These are phyloP conservation scores for Medicago lupulina DNA, from an alignment of 306 rosid genomes.

Conservation along the genomic window DNA sequence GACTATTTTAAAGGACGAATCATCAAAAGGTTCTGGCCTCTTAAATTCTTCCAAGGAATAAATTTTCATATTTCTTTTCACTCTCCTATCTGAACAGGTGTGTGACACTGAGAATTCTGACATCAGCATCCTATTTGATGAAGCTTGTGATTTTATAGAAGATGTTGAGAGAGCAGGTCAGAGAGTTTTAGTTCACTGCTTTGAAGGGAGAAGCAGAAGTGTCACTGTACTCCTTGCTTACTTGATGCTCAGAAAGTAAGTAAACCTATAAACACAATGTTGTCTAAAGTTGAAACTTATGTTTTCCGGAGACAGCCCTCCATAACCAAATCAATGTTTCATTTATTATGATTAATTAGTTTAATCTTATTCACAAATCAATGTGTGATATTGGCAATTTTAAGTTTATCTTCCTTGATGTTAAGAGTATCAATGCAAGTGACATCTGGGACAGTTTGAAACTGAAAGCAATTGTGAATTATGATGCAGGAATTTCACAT, in stretches of 20 bases:
- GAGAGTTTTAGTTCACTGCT: conserved; percentile 88
- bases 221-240: conserved; percentile 88
- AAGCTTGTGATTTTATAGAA: conserved; percentile 78
- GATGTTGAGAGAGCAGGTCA: conserved; percentile 70
- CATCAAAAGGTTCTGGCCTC: not conserved
- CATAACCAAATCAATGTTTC: conserved; percentile 22
- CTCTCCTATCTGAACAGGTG: conserved; percentile 56
- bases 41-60: conserved; percentile 8
- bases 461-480: conserved; percentile 28
- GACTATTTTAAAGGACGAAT: no score
- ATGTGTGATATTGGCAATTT: not conserved
- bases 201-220: conserved; percentile 96
- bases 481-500: conserved; percentile 68
- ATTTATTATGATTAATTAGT: not conserved
- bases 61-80: conserved; percentile 20
- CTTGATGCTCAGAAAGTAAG: conserved; percentile 89
- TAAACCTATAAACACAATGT: conserved; percentile 34
- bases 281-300: not conserved
- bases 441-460: not conserved
- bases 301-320: conserved; percentile 13
- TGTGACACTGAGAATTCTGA: conserved; percentile 68
- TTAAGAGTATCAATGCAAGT: not conserved
- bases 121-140: conserved; percentile 80
- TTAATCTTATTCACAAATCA: conserved; percentile 3
- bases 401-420: conserved; percentile 26